A percentile compares a stretch with the other conserved stretches of the same genome.
Evolutionary conservation across 163 green algal genomes (phyloP).

Genomic region (Scenedesmus sp.): DNA sequence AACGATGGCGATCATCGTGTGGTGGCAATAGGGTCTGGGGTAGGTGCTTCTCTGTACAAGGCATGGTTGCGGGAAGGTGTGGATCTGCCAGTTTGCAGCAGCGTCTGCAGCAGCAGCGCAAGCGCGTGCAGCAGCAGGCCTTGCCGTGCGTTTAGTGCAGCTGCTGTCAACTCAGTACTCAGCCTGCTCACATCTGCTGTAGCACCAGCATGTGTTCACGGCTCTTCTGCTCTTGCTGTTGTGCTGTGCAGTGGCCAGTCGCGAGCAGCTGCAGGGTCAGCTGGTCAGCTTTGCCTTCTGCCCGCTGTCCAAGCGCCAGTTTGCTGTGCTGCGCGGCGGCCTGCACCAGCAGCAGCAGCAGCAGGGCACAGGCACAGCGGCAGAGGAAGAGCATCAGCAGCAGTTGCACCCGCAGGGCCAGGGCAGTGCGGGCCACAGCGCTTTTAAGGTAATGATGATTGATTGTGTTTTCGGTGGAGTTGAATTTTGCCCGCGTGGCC

Average conservation of each 20-base stretch:
- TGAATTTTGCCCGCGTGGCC: too few species aligned
- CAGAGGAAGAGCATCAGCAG: background rate
- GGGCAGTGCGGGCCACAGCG: background rate
- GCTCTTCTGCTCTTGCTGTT: too few species aligned
- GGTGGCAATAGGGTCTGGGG: too few species aligned
- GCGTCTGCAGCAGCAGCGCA: background rate
- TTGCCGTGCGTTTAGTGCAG: too few species aligned
- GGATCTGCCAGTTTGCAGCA: background rate
- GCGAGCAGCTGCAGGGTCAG: slow-evolving; percentile 23
- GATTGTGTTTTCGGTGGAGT: too few species aligned
- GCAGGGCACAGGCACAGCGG: background rate
- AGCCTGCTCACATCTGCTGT: background rate
- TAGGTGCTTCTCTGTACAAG: too few species aligned
- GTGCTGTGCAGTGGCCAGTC: slow-evolving; percentile 6
- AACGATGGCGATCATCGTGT: too few species aligned
- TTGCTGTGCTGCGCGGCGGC: slow-evolving; percentile 24
- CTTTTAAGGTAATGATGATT: slow-evolving; percentile 37
- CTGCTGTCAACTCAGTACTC: too few species aligned
- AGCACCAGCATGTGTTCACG: too few species aligned
- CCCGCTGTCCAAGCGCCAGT: slow-evolving; percentile 34
- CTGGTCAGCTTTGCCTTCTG: slow-evolving; percentile 42
- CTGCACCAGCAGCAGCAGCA: background rate
- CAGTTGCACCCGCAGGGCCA: background rate
- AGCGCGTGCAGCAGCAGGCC: background rate
- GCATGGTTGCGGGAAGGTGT: too few species aligned